Evolutionary conservation across 495 filamentous ascomycete species (phyloP).

Genomic region (Cladorrhinum samala): DNA sequence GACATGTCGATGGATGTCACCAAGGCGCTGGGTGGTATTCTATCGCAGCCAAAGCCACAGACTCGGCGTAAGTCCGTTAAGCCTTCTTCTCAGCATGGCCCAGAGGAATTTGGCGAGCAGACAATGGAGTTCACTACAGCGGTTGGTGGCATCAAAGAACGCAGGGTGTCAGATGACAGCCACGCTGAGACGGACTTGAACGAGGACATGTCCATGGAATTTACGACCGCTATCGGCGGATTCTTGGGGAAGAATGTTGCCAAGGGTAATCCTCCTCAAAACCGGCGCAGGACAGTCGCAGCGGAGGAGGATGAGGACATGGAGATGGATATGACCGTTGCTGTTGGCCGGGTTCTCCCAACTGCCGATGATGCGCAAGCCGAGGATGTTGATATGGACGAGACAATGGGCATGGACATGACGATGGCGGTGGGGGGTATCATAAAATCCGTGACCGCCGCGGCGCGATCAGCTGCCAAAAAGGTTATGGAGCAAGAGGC

Average conservation of each 20-base stretch:
- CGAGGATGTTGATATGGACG: slow-evolving; percentile 6
- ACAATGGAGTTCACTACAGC: slow-evolving; percentile 77
- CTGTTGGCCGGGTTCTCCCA: slow-evolving; percentile 50
- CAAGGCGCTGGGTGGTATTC: slow-evolving; percentile 72
- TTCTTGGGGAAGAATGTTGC: slow-evolving; percentile 43
- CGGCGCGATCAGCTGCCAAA: slow-evolving; percentile 46
- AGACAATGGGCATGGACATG: slow-evolving; percentile 44
- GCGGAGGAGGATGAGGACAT: slow-evolving; percentile 27
- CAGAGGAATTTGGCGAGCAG: slow-evolving; percentile 44
- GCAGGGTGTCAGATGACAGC: slow-evolving; percentile 18
- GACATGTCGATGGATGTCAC: slow-evolving; percentile 87
- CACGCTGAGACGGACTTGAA: slow-evolving; percentile 35
- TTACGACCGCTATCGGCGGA: slow-evolving; percentile 67
- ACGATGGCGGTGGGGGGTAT: slow-evolving; percentile 53
- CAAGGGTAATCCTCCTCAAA: slow-evolving; percentile 15
- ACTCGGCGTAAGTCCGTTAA: slow-evolving; percentile 19
- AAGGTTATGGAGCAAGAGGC: slow-evolving; percentile 55
- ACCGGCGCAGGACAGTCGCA: slow-evolving; percentile 24
- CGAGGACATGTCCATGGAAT: slow-evolving; percentile 77
- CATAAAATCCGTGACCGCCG: slow-evolving; percentile 31
- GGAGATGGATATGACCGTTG: slow-evolving; percentile 57
- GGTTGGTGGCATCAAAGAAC: slow-evolving; percentile 55
- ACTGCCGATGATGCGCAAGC: slow-evolving; percentile 29
- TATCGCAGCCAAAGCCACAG: slow-evolving; percentile 40
- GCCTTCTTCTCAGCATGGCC: slow-evolving; percentile 11